Base-by-base conservation (phyloP, 257 asterid genomes). In the Linderniella brevidens region DNA sequence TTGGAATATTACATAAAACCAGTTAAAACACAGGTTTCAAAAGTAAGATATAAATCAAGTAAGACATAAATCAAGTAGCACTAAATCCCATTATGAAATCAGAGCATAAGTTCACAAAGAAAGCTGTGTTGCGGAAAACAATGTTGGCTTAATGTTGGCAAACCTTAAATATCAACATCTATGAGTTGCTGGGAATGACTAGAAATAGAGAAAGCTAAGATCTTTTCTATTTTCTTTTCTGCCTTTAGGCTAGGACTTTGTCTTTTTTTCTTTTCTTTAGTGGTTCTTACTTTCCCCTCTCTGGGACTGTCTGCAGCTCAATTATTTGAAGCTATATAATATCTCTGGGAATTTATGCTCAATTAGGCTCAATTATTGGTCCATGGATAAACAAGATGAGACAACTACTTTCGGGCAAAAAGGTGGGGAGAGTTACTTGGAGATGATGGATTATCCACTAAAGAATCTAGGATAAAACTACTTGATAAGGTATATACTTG, bases 401-500 rank as follows among this genome's bases (percentile, higher is more conserved):
- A 19, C 9, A 15, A 49, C 20, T 37, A 9, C 15, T 38, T 10
- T 29, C 42, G 17, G 8, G 4, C 20, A 35, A 11, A 41, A 12
- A 19, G 18, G 8, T 16, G 19, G 39, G 43, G 25, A 16, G 41
- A 29, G 41, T 46, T 40, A 35, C 41, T 17, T 41, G 9, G 1
- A 46, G 37, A 38, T 48, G 45, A 56, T 39, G 36, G 54, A 38
- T 19, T 56, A 54, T 14, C 25, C 51, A 17, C 47, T 13, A 17
- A 17, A 17, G 17, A 14, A 50, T 29, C 41, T 49, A 12, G 41
- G 3, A 12, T 17, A 20, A 25, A 25, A 25, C 32, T 25, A 25
- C 37, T 39, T 12, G 20, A 35, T 35, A 49, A 35, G 41, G 41
- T 35, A 19, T 9, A 49, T 13, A 41, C 35, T 17, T 49, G 45